phyloP scores from a whole-genome alignment of 768 basidiomycete genomes.

The Lentinula raphanica region DNA sequence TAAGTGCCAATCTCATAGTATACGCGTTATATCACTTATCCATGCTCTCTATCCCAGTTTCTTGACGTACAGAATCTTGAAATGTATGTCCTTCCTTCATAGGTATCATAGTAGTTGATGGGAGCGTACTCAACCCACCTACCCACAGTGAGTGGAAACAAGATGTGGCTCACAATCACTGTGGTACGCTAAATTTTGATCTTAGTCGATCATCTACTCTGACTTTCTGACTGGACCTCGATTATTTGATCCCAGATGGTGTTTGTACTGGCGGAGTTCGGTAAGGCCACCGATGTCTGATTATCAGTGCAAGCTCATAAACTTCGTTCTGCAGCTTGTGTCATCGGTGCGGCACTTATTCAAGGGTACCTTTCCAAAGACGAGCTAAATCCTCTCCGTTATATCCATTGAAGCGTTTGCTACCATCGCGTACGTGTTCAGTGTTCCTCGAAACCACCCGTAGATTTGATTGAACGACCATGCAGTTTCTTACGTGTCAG shows the following conservation, averaged over 20 bases:
- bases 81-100: slow-evolving; percentile 28
- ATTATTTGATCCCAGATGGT: slow-evolving; percentile 16
- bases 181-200: slow-evolving; percentile 25
- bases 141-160: slow-evolving; percentile 39
- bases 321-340: slow-evolving; percentile 16
- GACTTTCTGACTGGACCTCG: too few species aligned
- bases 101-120: background rate
- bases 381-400: background rate
- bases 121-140: background rate
- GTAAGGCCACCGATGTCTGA: slow-evolving; percentile 14
- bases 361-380: background rate
- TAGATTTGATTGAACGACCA: background rate
- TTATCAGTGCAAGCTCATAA: background rate
- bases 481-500: slow-evolving; percentile 24
- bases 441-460: background rate
- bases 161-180: slow-evolving; percentile 24
- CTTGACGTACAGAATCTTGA: slow-evolving; percentile 40
- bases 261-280: slow-evolving; percentile 37
- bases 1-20: slow-evolving; percentile 10
- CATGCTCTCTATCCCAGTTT: slow-evolving; percentile 25
- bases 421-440: slow-evolving; percentile 6
- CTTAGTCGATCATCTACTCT: background rate
- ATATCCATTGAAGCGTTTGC: background rate
- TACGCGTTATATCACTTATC: background rate
- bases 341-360: slow-evolving; percentile 24